Evolutionary conservation across 2,329 filamentous ascomycete species (phyloP).

Genomic region (Alternaria ethzedia): DNA sequence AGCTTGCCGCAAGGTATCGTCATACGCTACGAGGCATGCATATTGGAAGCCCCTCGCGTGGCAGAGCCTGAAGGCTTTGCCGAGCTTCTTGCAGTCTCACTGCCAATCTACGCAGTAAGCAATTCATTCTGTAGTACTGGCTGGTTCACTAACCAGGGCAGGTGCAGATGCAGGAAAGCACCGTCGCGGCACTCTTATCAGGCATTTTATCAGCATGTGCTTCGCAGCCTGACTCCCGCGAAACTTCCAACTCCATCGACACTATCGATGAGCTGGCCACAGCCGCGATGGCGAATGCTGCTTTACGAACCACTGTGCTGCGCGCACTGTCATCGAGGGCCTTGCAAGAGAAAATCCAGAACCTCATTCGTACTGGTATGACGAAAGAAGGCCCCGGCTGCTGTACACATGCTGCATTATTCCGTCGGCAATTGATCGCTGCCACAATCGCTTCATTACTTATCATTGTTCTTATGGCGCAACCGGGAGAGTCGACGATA

Average conservation of each 20-base stretch:
- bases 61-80: conserved; percentile 16
- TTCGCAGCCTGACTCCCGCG: conserved; percentile 2
- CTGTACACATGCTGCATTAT: conserved; percentile 12
- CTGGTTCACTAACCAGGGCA: conserved; percentile 13
- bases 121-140: not conserved
- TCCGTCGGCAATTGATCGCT: conserved; percentile 26
- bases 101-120: conserved; percentile 39
- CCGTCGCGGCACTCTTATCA: conserved; percentile 22
- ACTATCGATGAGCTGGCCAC: conserved; percentile 27
- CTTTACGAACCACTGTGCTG: conserved; percentile 30
- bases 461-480: conserved; percentile 26
- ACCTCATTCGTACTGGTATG: conserved; percentile 15
- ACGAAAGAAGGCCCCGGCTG: conserved; percentile 13
- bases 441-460: conserved; percentile 40
- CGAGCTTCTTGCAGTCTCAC: conserved; percentile 30
- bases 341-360: conserved; percentile 28
- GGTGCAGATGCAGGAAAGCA: conserved; percentile 26
- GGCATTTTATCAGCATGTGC: conserved; percentile 21
- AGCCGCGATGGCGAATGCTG: conserved; percentile 12
- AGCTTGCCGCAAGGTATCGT: conserved; percentile 27
- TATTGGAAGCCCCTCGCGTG: conserved; percentile 14
- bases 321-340: conserved; percentile 31
- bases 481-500: conserved; percentile 21
- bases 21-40: conserved; percentile 27
- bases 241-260: conserved; percentile 14